Evolutionary conservation across 2,329 filamentous ascomycete species (phyloP).

Genomic region (Cladosporium austrohemisphaericum): DNA sequence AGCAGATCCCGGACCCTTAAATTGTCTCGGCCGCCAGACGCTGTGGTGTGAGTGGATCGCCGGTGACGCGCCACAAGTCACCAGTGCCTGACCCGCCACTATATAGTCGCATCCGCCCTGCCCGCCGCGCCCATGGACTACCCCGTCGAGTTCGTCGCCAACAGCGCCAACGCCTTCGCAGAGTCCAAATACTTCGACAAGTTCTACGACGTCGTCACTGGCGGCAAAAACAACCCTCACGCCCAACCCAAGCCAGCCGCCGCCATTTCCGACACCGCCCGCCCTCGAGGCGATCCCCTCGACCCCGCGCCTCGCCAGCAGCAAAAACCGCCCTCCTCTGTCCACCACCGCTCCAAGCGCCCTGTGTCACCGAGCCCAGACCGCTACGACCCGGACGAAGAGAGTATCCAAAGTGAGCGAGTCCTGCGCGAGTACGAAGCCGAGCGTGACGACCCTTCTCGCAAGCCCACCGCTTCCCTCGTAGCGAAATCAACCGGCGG

Average conservation of each 20-base stretch:
- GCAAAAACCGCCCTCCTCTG: slow-evolving; percentile 15
- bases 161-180: slow-evolving; percentile 3
- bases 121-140: slow-evolving; percentile 8
- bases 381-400: slow-evolving; percentile 21
- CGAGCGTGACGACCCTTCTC: slow-evolving; percentile 30
- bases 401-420: slow-evolving; percentile 23
- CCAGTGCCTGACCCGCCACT: not conserved
- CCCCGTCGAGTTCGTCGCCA: slow-evolving; percentile 8
- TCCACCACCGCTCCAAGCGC: slow-evolving; percentile 5
- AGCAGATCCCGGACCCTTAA: too few species aligned
- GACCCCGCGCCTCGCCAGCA: slow-evolving; percentile 10
- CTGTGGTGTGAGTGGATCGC: slow-evolving; percentile 1
- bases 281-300: not conserved
- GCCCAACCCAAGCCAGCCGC: not conserved
- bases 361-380: slow-evolving; percentile 4
- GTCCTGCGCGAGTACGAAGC: slow-evolving; percentile 29
- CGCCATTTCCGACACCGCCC: slow-evolving; percentile 3
- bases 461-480: slow-evolving; percentile 19
- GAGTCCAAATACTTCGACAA: slow-evolving; percentile 15
- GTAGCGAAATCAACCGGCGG: slow-evolving; percentile 14
- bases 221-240: not conserved
- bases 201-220: slow-evolving; percentile 9
- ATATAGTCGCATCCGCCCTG: slow-evolving; percentile 1
- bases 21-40: too few species aligned
- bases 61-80: slow-evolving; percentile 2